Percentiles rank a stretch among this genome's conserved stretches.
phyloP scores from a whole-genome alignment of 2,329 filamentous ascomycete species.

The Claviceps sp. region DNA sequence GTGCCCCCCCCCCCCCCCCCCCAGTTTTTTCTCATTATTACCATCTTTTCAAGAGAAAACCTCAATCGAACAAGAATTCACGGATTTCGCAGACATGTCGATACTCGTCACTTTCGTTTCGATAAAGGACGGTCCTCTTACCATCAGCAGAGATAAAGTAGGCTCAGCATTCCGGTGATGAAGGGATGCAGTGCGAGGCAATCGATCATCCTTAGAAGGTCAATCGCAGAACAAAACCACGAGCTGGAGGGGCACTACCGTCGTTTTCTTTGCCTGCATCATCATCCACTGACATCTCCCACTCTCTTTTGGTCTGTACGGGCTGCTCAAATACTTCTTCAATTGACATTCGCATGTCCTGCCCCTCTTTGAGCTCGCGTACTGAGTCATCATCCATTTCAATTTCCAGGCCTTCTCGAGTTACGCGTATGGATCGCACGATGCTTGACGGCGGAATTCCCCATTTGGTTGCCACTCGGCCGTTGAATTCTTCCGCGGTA shows the following conservation, averaged over 20 bases:
- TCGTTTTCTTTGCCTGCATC: slow-evolving; percentile 18
- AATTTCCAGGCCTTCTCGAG: slow-evolving; percentile 63
- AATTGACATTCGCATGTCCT: slow-evolving; percentile 75
- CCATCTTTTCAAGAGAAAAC: too few relatives aligned
- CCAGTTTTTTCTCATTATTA: background rate
- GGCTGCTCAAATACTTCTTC: slow-evolving; percentile 27
- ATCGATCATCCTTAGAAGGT: slow-evolving; percentile 4
- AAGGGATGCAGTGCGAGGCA: background rate
- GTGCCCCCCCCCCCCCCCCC: background rate
- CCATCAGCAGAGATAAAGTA: background rate
- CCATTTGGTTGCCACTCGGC: slow-evolving; percentile 65
- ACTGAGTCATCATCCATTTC: slow-evolving; percentile 87
- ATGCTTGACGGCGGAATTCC: slow-evolving; percentile 61
- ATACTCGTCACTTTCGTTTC: background rate
- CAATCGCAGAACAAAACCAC: slow-evolving; percentile 10
- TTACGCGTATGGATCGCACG: slow-evolving; percentile 56
- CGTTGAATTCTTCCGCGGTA: slow-evolving; percentile 60
- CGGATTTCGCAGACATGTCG: background rate
- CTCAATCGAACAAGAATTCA: background rate
- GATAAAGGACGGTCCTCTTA: background rate
- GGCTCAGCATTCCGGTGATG: background rate
- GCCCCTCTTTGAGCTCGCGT: slow-evolving; percentile 69
- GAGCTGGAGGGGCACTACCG: background rate
- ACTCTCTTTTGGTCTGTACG: slow-evolving; percentile 35
- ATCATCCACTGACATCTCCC: slow-evolving; percentile 47